phyloP scores from a whole-genome alignment of 2,329 filamentous ascomycete genomes.

The Trichoderma atrobrunneum region DNA sequence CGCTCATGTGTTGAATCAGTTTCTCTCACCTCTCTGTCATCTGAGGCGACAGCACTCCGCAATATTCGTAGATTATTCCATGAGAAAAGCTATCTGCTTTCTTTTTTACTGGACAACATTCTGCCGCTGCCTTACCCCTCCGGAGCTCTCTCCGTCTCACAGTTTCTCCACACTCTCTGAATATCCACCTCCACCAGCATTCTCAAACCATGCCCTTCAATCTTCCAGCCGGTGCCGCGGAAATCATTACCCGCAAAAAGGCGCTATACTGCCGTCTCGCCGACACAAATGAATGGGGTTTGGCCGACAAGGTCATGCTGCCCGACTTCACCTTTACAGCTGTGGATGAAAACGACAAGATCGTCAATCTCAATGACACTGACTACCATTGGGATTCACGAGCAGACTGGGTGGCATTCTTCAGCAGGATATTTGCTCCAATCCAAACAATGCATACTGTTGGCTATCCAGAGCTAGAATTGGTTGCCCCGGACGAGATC shows the following conservation, averaged over 20 bases:
- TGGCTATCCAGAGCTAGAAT: neutral
- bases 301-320: neutral
- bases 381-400: neutral
- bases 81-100: too few relatives aligned
- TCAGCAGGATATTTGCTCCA: neutral
- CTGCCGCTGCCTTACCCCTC: too few relatives aligned
- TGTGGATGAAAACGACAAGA: neutral
- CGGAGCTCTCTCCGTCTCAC: too few relatives aligned
- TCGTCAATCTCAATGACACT: neutral
- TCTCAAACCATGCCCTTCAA: neutral
- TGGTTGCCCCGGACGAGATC: neutral
- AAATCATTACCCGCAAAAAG: neutral
- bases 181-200: neutral
- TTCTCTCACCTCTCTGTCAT: too few relatives aligned
- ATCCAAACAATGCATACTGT: neutral
- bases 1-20: too few relatives aligned
- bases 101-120: too few relatives aligned
- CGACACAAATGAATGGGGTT: neutral
- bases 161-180: neutral
- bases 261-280: neutral
- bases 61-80: too few relatives aligned
- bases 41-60: too few relatives aligned
- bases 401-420: neutral
- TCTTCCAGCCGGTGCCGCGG: constrained; percentile 2
- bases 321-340: neutral